These are phyloP conservation scores for Herpotrichia juniperi DNA, from an alignment of 2,329 filamentous ascomycete genomes.

Conservation along the genomic window DNA sequence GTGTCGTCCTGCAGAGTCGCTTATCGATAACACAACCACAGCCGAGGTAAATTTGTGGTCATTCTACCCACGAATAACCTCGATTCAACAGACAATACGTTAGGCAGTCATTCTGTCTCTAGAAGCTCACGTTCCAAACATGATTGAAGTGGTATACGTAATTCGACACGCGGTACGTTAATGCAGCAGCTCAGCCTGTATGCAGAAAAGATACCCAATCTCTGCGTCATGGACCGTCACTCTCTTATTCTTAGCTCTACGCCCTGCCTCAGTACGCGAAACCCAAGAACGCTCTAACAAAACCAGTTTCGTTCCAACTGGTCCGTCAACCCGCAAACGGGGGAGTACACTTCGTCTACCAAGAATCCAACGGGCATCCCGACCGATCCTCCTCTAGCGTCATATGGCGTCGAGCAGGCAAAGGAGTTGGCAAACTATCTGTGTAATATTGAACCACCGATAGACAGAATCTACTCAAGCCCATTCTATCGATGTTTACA, in stretches of 20 bases:
- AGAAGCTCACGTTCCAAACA: conserved; percentile 13
- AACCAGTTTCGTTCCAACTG: conserved; percentile 85
- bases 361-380: conserved; percentile 84
- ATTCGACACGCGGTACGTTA: conserved; percentile 58
- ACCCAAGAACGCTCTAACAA: background rate
- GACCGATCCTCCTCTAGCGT: conserved; percentile 84
- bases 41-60: conserved; percentile 7
- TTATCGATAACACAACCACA: conserved; percentile 9
- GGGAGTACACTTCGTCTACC: conserved; percentile 72
- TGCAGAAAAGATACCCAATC: background rate
- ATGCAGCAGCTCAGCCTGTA: background rate
- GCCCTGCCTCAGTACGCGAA: background rate
- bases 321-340: conserved; percentile 81
- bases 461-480: conserved; percentile 74
- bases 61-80: no score
- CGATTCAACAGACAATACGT: no score
- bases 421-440: conserved; percentile 75
- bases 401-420: conserved; percentile 84
- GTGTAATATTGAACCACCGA: conserved; percentile 65
- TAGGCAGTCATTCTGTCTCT: background rate
- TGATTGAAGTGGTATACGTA: conserved; percentile 57
- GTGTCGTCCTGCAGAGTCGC: no score
- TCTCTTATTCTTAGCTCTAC: background rate
- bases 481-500: conserved; percentile 51
- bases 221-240: background rate